Percentiles rank a stretch among this genome's conserved stretches.
These are phyloP conservation scores for Limnomonas spitsbergensis DNA, from an alignment of 139 green algal genomes.

Conservation along the genomic window DNA sequence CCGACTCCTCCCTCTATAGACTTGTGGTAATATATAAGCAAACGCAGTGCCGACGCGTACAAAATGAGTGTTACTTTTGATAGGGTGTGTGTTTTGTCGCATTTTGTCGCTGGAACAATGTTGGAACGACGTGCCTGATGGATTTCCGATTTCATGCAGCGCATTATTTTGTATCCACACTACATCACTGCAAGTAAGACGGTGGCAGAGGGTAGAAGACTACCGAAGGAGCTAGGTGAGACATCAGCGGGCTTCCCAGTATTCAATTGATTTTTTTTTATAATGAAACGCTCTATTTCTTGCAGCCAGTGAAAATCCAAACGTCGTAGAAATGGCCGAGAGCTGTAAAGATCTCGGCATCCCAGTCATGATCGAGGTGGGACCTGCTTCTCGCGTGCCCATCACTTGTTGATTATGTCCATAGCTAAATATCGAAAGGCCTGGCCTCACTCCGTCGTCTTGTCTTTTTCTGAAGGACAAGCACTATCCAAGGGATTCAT, in stretches of 20 bases:
- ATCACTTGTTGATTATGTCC: neutral
- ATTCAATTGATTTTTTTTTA: neutral
- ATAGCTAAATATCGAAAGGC: neutral
- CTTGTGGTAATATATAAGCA: too few relatives aligned
- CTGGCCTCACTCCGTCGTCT: neutral
- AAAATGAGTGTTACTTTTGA: too few relatives aligned
- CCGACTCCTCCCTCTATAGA: too few relatives aligned
- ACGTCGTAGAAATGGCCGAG: constrained; percentile 48
- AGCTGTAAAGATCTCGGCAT: constrained; percentile 43
- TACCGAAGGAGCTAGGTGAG: constrained; percentile 31
- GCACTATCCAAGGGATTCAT: constrained; percentile 52
- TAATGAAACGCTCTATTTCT: neutral
- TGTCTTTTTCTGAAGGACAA: constrained; percentile 41
- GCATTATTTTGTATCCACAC: constrained; percentile 36
- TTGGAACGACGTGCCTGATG: too few relatives aligned
- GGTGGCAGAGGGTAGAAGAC: constrained; percentile 31
- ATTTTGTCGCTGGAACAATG: too few relatives aligned
- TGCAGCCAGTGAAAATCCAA: constrained; percentile 47
- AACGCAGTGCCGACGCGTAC: too few relatives aligned
- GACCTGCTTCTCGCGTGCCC: neutral
- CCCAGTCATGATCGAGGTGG: constrained; percentile 44
- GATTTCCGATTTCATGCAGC: constrained; percentile 24
- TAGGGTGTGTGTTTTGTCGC: too few relatives aligned
- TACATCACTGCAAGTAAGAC: constrained; percentile 34
- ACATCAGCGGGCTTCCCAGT: too few relatives aligned